Evolutionary conservation across 805 yeast species (phyloP).

Genomic region (Kregervanrija fluxuum): DNA sequence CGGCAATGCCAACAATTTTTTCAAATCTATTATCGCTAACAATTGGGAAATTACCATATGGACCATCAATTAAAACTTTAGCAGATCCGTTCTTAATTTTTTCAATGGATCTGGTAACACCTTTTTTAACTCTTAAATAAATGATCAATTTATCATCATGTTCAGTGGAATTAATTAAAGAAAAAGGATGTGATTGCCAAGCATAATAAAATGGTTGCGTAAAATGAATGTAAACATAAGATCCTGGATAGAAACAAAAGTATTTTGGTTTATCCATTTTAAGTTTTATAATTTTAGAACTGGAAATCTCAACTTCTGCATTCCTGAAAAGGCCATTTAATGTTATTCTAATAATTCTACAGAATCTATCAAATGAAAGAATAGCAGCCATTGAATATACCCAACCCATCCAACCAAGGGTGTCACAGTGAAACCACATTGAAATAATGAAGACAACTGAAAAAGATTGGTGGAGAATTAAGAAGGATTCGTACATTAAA

Average conservation of each 20-base stretch:
- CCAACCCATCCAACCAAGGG: conserved; percentile 38
- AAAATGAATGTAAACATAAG: conserved; percentile 49
- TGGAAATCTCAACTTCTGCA: conserved; percentile 8
- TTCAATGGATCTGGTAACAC: conserved; percentile 34
- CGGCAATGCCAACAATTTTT: conserved; percentile 14
- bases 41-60: conserved; percentile 41
- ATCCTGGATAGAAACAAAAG: conserved; percentile 37
- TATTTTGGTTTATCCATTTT: conserved; percentile 15
- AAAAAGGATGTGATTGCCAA: conserved; percentile 42
- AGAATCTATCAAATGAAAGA: conserved; percentile 33
- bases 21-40: conserved; percentile 1
- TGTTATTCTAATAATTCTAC: conserved; percentile 29
- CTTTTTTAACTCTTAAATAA: conserved; percentile 42
- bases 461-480: conserved; percentile 32
- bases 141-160: conserved; percentile 28
- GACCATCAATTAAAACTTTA: conserved; percentile 50
- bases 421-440: conserved; percentile 34
- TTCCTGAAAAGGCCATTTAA: conserved; percentile 18
- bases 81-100: not conserved
- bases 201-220: conserved; percentile 34
- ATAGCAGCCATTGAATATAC: conserved; percentile 32
- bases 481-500: conserved; percentile 34
- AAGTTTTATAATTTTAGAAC: conserved; percentile 13
- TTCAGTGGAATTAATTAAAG: conserved; percentile 31
- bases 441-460: conserved; percentile 33